These are phyloP conservation scores for Ramularia endophylla DNA, from an alignment of 2,329 filamentous ascomycete genomes.

Conservation along the genomic window DNA sequence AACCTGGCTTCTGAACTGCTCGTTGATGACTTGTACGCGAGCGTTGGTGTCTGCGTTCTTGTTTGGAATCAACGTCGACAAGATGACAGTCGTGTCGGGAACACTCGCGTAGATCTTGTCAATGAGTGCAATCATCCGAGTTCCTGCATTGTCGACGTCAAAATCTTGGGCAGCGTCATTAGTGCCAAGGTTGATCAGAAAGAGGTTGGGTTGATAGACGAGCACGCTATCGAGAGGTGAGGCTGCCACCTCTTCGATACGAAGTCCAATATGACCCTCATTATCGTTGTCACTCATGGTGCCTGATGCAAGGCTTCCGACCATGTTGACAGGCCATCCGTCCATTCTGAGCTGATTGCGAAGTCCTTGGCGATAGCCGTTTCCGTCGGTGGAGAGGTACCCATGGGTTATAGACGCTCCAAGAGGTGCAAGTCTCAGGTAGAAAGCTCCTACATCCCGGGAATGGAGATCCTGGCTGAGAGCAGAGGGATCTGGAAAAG, in stretches of 20 bases:
- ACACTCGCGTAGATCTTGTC: background rate
- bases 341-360: slow-evolving; percentile 5
- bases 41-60: background rate
- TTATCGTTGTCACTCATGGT: slow-evolving; percentile 8
- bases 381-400: slow-evolving; percentile 9
- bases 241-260: slow-evolving; percentile 2
- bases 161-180: too few species aligned
- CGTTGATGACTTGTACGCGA: too few species aligned
- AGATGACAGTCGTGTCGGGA: slow-evolving; percentile 1
- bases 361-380: slow-evolving; percentile 9
- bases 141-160: too few species aligned
- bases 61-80: slow-evolving; percentile 3
- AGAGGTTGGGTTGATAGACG: background rate
- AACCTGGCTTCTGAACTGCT: too few species aligned
- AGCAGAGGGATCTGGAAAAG: too few species aligned
- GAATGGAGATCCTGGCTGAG: too few species aligned
- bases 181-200: slow-evolving; percentile 1
- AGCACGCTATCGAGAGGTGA: slow-evolving; percentile 6
- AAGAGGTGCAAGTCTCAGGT: too few species aligned
- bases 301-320: slow-evolving; percentile 8
- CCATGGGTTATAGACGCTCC: slow-evolving; percentile 39
- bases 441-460: too few species aligned
- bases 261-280: slow-evolving; percentile 5
- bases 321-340: slow-evolving; percentile 4
- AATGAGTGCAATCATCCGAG: too few species aligned